A percentile compares a stretch with the other conserved stretches of the same genome.
These are phyloP conservation scores for Senna tora DNA, from an alignment of 306 rosid species.

Conservation along the genomic window DNA sequence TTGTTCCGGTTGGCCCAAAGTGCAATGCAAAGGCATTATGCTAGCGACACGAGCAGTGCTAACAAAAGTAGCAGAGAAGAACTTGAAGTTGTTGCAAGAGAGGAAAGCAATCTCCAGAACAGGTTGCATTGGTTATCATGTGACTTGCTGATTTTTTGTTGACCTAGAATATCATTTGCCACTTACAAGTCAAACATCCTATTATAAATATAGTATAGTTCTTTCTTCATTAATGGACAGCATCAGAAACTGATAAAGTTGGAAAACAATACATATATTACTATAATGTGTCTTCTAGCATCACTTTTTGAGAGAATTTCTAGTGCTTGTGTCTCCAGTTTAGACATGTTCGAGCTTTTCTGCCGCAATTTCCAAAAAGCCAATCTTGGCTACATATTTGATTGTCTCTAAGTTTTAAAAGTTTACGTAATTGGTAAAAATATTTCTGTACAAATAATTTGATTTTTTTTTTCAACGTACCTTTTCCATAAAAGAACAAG, in stretches of 20 bases:
- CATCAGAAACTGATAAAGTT: constrained; percentile 16
- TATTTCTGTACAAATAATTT: background rate
- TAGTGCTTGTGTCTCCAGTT: background rate
- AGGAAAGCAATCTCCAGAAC: constrained; percentile 52
- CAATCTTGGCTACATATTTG: background rate
- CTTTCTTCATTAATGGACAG: constrained; percentile 5
- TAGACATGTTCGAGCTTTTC: background rate
- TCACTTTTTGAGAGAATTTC: background rate
- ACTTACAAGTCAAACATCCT: constrained; percentile 23
- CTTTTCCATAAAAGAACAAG: background rate
- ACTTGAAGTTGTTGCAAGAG: constrained; percentile 52
- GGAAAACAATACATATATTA: background rate
- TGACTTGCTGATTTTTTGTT: constrained; percentile 2
- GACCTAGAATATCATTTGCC: background rate
- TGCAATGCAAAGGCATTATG: constrained; percentile 67
- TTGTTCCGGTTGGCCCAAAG: constrained; percentile 90
- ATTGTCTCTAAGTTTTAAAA: no score
- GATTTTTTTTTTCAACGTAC: no score
- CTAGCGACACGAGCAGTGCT: constrained; percentile 64
- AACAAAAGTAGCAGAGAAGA: constrained; percentile 64
- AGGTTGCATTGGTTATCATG: constrained; percentile 52
- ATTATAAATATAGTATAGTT: constrained; percentile 26
- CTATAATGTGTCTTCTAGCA: background rate
- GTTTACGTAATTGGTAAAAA: no score
- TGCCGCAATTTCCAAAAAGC: background rate